phyloP scores from a whole-genome alignment of 1,284 basidiomycete species.

The Pascua sp. region DNA sequence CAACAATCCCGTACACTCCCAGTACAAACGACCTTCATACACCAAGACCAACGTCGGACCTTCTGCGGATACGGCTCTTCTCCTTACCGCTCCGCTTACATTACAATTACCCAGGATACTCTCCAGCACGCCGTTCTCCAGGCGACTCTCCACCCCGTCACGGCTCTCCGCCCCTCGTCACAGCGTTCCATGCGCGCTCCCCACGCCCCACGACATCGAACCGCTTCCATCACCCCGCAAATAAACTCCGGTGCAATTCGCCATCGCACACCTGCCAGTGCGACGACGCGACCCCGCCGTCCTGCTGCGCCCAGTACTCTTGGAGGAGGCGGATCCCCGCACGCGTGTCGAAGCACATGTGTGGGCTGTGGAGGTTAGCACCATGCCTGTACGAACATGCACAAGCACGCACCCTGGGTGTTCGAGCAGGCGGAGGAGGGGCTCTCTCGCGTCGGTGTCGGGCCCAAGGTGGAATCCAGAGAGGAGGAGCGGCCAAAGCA shows the following conservation, averaged over 20 bases:
- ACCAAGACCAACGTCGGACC: too few relatives aligned
- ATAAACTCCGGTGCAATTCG: conserved; percentile 13
- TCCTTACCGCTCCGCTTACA: too few relatives aligned
- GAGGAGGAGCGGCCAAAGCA: conserved; percentile 45
- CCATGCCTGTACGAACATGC: conserved; percentile 3
- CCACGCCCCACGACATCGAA: not conserved
- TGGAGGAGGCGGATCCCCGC: conserved; percentile 24
- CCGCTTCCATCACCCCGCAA: conserved; percentile 13
- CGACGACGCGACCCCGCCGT: conserved; percentile 14
- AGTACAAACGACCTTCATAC: too few relatives aligned
- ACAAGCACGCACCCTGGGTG: conserved; percentile 29
- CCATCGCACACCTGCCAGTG: conserved; percentile 16
- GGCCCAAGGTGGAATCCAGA: conserved; percentile 38
- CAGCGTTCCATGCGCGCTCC: too few relatives aligned
- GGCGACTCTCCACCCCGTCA: too few relatives aligned
- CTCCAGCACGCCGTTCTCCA: too few relatives aligned
- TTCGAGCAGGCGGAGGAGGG: conserved; percentile 32
- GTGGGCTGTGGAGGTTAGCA: conserved; percentile 18
- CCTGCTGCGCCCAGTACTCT: conserved; percentile 28
- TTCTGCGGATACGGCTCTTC: too few relatives aligned
- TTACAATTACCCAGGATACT: too few relatives aligned
- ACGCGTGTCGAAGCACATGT: conserved; percentile 42
- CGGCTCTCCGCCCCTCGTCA: too few relatives aligned
- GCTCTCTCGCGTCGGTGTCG: conserved; percentile 26
- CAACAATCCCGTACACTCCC: too few relatives aligned